Evolutionary conservation across 208 protist genomes (phyloP), one percentile per base, ranked within the genome.

Genomic region (Acanthamoeba triangularis): DNA sequence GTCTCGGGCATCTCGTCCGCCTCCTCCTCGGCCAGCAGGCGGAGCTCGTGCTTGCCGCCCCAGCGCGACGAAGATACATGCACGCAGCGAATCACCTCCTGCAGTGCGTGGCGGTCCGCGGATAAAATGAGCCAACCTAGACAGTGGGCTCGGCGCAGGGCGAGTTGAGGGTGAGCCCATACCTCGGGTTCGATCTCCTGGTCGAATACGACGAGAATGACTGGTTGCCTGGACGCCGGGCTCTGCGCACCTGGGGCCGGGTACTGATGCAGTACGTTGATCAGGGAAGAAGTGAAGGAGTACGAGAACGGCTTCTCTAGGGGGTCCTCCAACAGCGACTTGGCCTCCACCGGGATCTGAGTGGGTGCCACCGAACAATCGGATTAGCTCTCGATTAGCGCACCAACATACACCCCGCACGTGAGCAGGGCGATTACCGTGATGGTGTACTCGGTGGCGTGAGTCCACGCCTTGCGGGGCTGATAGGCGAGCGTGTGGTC

Each of bases 131-230:
- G 41, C 41, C 41, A 69, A 90, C 10, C 18, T 10, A 61, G 47
- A 56, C 13, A 47, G 30, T 18, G 37, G n/a, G n/a, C n/a, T 3
- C 37, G n/a, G 3, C 23, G 35, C 44, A n/a, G 6, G 20, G 30
- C 69, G 16, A 80, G 20, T 8, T 3, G 44, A 82, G 44, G 20
- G 25, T 82, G 35, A n/a, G n/a, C n/a, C n/a, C n/a, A n/a, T 37
- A 88, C 80, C 80, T 95, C 61, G n/a, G 91, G 91, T 23, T 87
- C 33, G 49, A 95, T 95, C 37, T 95, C 44, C 76, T 95, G 91
- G 30, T 82, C 72, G 44, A 95, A 95, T 7, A 25, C 35, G 44
- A 95, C 37, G n/a, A 95, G 61, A 41, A 95, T 95, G n/a, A 72
- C n/a, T 16, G 88, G 61, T 28, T 78, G 65, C 8, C 88, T n/a